phyloP scores from a whole-genome alignment of 306 rosid genomes.

The Cucumis sativus region Cucumber_9930_V3 NC_026661.2:3384501-3385000 shows the following conservation, averaged over 20 bases:
- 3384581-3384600: neutral
- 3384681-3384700: neutral
- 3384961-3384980: no score
- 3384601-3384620: neutral
- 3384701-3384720: conserved; percentile 1
- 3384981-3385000: no score
- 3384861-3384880: conserved; percentile 27
- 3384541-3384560: neutral
- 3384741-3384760: conserved; percentile 17
- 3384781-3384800: neutral
- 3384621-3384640: neutral
- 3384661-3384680: neutral
- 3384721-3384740: neutral
- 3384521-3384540: neutral
- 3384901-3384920: neutral
- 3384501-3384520: no score
- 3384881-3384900: neutral
- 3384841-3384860: neutral
- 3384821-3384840: neutral
- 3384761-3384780: conserved; percentile 30
- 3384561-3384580: neutral
- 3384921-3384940: neutral
- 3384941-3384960: neutral
- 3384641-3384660: neutral
- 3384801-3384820: neutral